Evolutionary conservation across 1,284 basidiomycete genomes (phyloP).

Genomic region (Ganoderma resinaceum): DNA sequence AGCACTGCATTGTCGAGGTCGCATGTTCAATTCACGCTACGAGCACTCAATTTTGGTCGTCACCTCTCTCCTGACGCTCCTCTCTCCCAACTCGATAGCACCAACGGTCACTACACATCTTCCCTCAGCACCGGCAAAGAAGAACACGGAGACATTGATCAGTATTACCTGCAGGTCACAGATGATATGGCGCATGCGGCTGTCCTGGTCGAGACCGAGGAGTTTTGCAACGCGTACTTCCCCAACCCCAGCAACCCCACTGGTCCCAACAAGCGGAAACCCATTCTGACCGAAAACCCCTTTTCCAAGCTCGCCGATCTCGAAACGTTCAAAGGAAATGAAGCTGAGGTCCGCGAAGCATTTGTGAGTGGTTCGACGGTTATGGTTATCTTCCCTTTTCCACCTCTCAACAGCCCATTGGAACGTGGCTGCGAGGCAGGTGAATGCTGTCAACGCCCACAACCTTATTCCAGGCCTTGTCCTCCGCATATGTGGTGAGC

Average conservation of each 20-base stretch:
- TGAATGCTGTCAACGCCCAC: background rate
- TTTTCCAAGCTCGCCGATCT: background rate
- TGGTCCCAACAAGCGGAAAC: background rate
- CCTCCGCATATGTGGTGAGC: background rate
- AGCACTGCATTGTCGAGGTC: slow-evolving; percentile 74
- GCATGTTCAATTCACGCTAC: slow-evolving; percentile 72
- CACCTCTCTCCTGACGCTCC: background rate
- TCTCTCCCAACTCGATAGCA: background rate
- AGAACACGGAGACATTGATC: background rate
- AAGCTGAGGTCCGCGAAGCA: background rate
- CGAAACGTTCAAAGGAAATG: background rate
- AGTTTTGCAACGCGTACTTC: background rate
- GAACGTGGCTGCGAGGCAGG: background rate
- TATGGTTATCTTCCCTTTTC: background rate
- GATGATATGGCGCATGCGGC: background rate
- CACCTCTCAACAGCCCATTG: background rate
- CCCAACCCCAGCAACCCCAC: background rate
- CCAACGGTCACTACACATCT: background rate
- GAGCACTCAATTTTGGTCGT: slow-evolving; percentile 41
- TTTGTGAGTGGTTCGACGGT: slow-evolving; percentile 4
- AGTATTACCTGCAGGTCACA: background rate
- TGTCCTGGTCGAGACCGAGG: background rate
- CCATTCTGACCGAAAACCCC: background rate
- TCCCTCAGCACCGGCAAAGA: background rate
- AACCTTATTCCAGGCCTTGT: background rate